Evolutionary conservation across 805 yeast genomes (phyloP).

Genomic region (Ogataea populi-albae): DNA sequence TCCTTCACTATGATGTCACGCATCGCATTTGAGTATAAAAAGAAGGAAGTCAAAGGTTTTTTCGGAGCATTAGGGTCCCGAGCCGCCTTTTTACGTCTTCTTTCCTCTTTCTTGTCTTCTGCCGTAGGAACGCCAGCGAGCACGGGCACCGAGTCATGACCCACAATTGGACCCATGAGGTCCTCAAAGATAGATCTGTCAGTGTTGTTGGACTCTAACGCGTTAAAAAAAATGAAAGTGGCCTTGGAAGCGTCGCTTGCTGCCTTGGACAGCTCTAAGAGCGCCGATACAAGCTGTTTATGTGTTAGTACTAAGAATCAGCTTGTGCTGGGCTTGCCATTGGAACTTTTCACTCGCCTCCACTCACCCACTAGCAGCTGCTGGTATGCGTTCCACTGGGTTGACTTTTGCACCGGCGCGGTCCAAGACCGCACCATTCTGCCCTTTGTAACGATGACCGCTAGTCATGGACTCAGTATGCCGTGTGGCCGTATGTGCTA

Average conservation of each 20-base stretch:
- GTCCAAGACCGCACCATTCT: too few species aligned
- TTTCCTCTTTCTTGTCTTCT: constrained; percentile 39
- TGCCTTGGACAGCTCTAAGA: constrained; percentile 81
- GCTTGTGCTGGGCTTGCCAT: neutral
- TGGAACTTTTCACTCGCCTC: neutral
- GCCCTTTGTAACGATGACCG: too few species aligned
- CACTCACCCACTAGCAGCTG: too few species aligned
- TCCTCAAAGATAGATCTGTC: constrained; percentile 26
- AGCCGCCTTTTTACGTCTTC: constrained; percentile 49
- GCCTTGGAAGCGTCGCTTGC: constrained; percentile 83
- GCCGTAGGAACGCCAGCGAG: constrained; percentile 26
- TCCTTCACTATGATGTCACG: constrained; percentile 71
- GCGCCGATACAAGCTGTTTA: constrained; percentile 64
- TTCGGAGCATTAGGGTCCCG: constrained; percentile 93
- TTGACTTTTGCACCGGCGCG: too few species aligned
- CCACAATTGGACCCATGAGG: constrained; percentile 32
- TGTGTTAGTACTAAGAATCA: constrained; percentile 19
- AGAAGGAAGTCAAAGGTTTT: constrained; percentile 87
- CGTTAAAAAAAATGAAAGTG: constrained; percentile 70
- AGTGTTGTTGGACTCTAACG: constrained; percentile 43
- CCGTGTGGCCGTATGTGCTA: too few species aligned
- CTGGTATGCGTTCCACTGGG: too few species aligned
- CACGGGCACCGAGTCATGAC: constrained; percentile 19
- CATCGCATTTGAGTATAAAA: constrained; percentile 70
- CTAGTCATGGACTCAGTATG: too few species aligned